phyloP scores from a whole-genome alignment of 2,329 filamentous ascomycete species.

The Colletotrichum kahawae region DNA sequence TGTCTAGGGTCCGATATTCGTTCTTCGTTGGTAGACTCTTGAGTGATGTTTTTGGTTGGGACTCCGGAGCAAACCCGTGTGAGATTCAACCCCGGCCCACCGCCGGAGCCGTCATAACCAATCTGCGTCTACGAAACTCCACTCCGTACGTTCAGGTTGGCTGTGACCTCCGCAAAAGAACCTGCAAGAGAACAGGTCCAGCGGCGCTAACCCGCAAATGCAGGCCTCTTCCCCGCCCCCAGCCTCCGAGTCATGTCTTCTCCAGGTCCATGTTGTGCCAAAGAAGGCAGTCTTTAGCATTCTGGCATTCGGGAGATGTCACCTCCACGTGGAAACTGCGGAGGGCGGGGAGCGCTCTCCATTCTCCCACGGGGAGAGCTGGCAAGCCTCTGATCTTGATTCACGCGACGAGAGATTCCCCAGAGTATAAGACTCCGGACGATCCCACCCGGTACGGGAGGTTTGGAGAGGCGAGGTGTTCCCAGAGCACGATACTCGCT shows the following conservation, averaged over 20 bases:
- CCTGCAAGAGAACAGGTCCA: neutral
- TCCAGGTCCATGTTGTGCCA: neutral
- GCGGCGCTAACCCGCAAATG: neutral
- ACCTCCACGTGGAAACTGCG: conserved; percentile 7
- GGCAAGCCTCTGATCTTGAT: neutral
- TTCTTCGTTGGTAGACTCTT: neutral
- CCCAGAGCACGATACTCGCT: neutral
- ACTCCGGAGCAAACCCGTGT: neutral
- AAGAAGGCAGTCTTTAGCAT: conserved; percentile 5
- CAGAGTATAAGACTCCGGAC: neutral
- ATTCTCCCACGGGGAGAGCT: neutral
- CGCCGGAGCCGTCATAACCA: neutral
- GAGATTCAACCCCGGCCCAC: neutral
- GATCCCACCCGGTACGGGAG: neutral
- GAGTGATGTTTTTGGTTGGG: neutral
- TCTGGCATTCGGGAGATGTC: neutral
- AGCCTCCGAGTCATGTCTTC: neutral
- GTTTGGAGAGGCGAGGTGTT: too few relatives aligned
- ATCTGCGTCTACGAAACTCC: neutral
- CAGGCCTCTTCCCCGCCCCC: neutral
- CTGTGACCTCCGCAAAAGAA: neutral
- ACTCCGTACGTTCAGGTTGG: neutral
- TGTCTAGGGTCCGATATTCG: too few relatives aligned
- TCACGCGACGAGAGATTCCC: neutral
- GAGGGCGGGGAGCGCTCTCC: neutral